Evolutionary conservation across 768 basidiomycete species (phyloP).

Genomic region (Suillus spraguei): DNA sequence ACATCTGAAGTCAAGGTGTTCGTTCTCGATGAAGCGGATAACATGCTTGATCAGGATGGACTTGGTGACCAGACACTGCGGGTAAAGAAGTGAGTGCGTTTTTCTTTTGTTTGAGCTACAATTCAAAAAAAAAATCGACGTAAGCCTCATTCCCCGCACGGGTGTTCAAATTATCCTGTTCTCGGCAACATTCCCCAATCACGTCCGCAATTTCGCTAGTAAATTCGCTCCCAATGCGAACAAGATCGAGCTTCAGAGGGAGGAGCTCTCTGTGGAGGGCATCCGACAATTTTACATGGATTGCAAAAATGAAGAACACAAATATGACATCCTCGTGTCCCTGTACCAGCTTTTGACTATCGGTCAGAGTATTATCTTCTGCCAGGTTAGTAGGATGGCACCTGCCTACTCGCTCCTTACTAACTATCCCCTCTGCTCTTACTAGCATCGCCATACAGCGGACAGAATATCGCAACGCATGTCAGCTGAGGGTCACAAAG

Average conservation of each 20-base stretch:
- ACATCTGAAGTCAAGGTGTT: slow-evolving; percentile 84
- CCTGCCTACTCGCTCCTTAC: slow-evolving; percentile 3
- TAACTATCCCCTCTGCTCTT: slow-evolving; percentile 1
- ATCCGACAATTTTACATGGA: slow-evolving; percentile 99
- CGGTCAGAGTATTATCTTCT: slow-evolving; percentile 99
- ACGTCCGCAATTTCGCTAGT: slow-evolving; percentile 87
- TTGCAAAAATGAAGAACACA: slow-evolving; percentile 86
- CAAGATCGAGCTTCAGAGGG: slow-evolving; percentile 93
- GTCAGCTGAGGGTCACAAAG: slow-evolving; percentile 92
- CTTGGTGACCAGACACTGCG: slow-evolving; percentile 91
- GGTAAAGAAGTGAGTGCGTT: slow-evolving; percentile 81
- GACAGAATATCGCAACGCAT: slow-evolving; percentile 91
- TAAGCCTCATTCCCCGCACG: slow-evolving; percentile 59
- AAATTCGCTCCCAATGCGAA: slow-evolving; percentile 95
- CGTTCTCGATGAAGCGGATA: slow-evolving; percentile 97
- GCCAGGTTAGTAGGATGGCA: slow-evolving; percentile 59
- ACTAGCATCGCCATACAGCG: slow-evolving; percentile 85
- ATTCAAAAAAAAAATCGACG: slow-evolving; percentile 17
- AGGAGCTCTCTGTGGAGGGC: slow-evolving; percentile 91
- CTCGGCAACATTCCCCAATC: slow-evolving; percentile 97
- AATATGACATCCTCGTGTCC: slow-evolving; percentile 93
- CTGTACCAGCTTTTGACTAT: slow-evolving; percentile 91
- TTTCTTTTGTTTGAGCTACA: not conserved
- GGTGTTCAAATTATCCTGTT: slow-evolving; percentile 89
- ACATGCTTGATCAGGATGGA: slow-evolving; percentile 96